These are phyloP conservation scores for Westerdykella sp. DNA, from an alignment of 2,329 filamentous ascomycete species.

Conservation along the genomic window DNA sequence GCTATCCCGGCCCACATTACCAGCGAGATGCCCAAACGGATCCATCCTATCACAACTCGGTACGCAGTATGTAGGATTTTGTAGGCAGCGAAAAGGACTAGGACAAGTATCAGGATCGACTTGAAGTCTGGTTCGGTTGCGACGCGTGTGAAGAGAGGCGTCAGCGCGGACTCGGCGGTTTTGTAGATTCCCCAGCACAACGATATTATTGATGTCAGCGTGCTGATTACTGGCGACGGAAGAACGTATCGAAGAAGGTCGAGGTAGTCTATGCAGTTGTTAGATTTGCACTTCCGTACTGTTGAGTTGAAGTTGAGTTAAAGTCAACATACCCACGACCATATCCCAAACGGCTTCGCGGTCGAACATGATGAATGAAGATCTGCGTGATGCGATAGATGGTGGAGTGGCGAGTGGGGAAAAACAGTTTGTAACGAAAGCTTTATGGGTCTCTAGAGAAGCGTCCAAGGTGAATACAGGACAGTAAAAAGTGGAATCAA, in stretches of 20 bases:
- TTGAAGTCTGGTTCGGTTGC: constrained; percentile 41
- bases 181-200: constrained; percentile 23
- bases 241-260: constrained; percentile 27
- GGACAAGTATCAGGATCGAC: constrained; percentile 51
- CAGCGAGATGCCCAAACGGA: constrained; percentile 58
- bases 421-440: no score
- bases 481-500: no score
- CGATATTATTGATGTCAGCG: constrained; percentile 24
- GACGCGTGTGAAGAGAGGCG: constrained; percentile 23
- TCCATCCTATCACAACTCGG: constrained; percentile 70
- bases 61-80: constrained; percentile 63
- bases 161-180: constrained; percentile 25
- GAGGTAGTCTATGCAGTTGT: constrained; percentile 26
- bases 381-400: no score
- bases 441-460: no score
- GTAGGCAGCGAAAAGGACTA: constrained; percentile 58
- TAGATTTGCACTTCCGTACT: constrained; percentile 2
- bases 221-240: constrained; percentile 26
- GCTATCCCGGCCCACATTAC: constrained; percentile 59
- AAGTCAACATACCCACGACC: no score
- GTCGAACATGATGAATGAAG: no score
- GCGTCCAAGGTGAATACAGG: no score
- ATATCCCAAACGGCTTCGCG: no score
- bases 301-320: no score
- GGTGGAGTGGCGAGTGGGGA: no score